phyloP scores from a whole-genome alignment of 202 grass and related monocot genomes.

The Thinopyrum obtusiflorum region DNA sequence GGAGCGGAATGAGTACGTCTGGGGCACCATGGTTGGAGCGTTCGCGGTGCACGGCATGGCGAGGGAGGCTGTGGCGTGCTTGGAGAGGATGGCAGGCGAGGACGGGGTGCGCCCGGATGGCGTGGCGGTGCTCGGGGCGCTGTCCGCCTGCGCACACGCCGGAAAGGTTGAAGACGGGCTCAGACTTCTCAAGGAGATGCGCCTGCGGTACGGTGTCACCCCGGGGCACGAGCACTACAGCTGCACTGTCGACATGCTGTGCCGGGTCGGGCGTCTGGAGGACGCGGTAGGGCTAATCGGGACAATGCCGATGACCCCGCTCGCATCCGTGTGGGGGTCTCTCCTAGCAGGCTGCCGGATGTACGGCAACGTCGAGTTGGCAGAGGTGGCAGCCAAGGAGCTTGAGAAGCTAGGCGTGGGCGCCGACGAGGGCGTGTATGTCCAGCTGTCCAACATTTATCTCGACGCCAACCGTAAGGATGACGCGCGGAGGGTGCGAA shows the following conservation, averaged over 20 bases:
- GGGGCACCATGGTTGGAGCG: slow-evolving; percentile 73
- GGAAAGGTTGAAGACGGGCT: slow-evolving; percentile 63
- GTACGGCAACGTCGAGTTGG: slow-evolving; percentile 57
- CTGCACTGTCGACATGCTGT: slow-evolving; percentile 85
- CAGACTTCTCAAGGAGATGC: slow-evolving; percentile 53
- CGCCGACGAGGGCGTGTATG: slow-evolving; percentile 74
- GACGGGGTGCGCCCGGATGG: slow-evolving; percentile 59
- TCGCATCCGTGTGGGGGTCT: slow-evolving; percentile 65
- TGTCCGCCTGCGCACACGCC: slow-evolving; percentile 64
- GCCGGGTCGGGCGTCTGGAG: slow-evolving; percentile 57
- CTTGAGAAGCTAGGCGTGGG: slow-evolving; percentile 45
- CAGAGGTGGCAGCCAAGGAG: slow-evolving; percentile 57
- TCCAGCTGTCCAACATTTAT: slow-evolving; percentile 86
- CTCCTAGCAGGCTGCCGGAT: slow-evolving; percentile 66
- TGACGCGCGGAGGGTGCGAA: slow-evolving; percentile 56
- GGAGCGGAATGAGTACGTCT: slow-evolving; percentile 65
- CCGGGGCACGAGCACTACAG: slow-evolving; percentile 73
- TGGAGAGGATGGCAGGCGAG: slow-evolving; percentile 58
- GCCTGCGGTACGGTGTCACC: slow-evolving; percentile 30
- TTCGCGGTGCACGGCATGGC: slow-evolving; percentile 71
- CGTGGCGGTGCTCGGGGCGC: slow-evolving; percentile 52
- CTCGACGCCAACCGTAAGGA: slow-evolving; percentile 62
- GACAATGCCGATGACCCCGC: slow-evolving; percentile 70
- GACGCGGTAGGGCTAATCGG: slow-evolving; percentile 50
- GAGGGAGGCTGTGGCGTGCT: slow-evolving; percentile 38